A percentile compares a stretch with the other conserved stretches of the same genome.
Evolutionary conservation across 1,139 yeast genomes (phyloP).

Genomic region (Saccharomyces hybrid): DNA sequence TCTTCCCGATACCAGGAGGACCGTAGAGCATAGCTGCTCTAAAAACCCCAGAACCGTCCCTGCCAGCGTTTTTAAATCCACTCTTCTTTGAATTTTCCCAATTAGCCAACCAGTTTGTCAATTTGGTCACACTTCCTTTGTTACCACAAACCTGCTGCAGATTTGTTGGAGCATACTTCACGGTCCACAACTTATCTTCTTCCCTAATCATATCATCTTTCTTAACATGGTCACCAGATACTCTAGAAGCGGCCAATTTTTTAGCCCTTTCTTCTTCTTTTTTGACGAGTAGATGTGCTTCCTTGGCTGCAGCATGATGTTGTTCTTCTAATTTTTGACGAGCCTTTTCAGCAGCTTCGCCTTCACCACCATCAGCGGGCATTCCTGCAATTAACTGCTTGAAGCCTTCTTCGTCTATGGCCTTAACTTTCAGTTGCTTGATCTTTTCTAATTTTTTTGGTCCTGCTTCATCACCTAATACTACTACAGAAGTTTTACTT

Average conservation of each 20-base stretch:
- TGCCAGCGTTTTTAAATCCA: slow-evolving; percentile 51
- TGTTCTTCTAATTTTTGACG: slow-evolving; percentile 60
- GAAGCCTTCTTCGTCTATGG: slow-evolving; percentile 83
- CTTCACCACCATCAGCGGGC: slow-evolving; percentile 92
- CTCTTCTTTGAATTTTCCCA: slow-evolving; percentile 59
- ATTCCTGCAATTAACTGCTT: slow-evolving; percentile 60
- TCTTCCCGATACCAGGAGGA: slow-evolving; percentile 80
- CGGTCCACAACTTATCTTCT: slow-evolving; percentile 76
- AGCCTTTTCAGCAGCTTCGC: slow-evolving; percentile 68
- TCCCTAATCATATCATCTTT: slow-evolving; percentile 24
- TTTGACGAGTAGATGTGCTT: slow-evolving; percentile 43
- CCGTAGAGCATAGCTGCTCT: slow-evolving; percentile 83
- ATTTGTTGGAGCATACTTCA: slow-evolving; percentile 78
- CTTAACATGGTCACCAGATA: slow-evolving; percentile 19
- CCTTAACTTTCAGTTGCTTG: slow-evolving; percentile 61
- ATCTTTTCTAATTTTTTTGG: slow-evolving; percentile 88
- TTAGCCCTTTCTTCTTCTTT: slow-evolving; percentile 16
- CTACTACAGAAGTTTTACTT: slow-evolving; percentile 79
- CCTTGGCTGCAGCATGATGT: slow-evolving; percentile 45
- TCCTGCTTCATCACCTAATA: slow-evolving; percentile 93
- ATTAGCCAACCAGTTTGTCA: slow-evolving; percentile 64
- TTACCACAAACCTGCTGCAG: slow-evolving; percentile 83
- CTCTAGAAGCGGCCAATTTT: slow-evolving; percentile 21
- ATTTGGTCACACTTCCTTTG: slow-evolving; percentile 60
- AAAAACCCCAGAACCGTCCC: slow-evolving; percentile 54